These are phyloP conservation scores for Metschnikowia koreensis DNA, from an alignment of 805 yeast species.

Conservation along the genomic window DNA sequence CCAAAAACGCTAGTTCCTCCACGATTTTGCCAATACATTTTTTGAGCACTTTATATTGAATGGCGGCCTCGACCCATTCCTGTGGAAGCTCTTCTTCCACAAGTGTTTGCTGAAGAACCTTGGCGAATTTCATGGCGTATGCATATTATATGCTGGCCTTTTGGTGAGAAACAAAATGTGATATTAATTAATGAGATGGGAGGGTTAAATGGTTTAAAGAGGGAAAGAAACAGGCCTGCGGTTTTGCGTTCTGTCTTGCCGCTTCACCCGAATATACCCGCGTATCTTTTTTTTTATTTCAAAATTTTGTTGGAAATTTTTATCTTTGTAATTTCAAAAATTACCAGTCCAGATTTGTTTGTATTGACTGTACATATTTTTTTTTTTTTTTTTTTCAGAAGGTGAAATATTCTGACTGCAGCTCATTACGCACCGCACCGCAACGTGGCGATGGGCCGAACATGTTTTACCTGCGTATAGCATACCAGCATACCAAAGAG, in stretches of 20 bases:
- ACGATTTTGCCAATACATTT: slow-evolving; percentile 67
- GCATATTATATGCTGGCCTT: slow-evolving; percentile 1
- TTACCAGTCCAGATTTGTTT: too few species aligned
- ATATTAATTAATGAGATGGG: not conserved
- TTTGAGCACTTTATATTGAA: slow-evolving; percentile 69
- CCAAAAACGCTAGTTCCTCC: slow-evolving; percentile 56
- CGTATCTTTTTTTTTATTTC: too few species aligned
- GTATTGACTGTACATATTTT: too few species aligned
- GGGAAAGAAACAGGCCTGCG: too few species aligned
- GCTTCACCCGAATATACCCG: too few species aligned
- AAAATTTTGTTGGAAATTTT: too few species aligned
- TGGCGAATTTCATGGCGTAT: slow-evolving; percentile 68
- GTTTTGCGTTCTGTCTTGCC: too few species aligned
- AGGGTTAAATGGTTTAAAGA: too few species aligned
- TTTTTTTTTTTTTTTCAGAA: not conserved
- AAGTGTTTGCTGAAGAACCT: slow-evolving; percentile 61
- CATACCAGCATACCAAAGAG: not conserved
- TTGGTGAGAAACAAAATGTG: not conserved
- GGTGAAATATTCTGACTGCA: not conserved
- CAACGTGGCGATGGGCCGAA: not conserved
- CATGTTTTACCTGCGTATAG: not conserved
- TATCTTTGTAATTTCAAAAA: too few species aligned
- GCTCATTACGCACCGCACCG: not conserved
- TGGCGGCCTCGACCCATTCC: slow-evolving; percentile 67
- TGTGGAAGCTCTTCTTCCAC: slow-evolving; percentile 60